Conservation (phyloP, 116 monocot species). For the Cymodocea nodosa region DNA sequence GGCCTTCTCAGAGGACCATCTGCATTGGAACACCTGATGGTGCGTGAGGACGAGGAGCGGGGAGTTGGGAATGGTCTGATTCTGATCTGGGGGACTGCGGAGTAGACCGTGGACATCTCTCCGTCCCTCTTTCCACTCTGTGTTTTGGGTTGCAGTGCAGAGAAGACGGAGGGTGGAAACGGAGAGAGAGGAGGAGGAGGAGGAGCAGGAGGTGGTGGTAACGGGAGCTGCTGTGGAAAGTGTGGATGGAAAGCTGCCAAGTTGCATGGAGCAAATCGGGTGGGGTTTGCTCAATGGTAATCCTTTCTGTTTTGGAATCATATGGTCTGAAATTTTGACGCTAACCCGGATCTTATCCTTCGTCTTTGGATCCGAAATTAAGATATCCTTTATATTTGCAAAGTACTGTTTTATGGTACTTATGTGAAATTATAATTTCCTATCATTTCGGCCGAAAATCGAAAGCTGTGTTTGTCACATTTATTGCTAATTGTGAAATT, state of each 20-base stretch:
- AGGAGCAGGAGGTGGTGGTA: no score
- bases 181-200: background rate
- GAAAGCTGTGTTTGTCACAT: no score
- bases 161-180: background rate
- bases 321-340: no score
- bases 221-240: background rate
- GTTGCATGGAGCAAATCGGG: background rate
- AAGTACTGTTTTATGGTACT: no score
- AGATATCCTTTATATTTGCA: no score
- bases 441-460: no score
- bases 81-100: background rate
- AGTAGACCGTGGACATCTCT: background rate
- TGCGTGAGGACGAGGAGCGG: background rate
- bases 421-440: no score
- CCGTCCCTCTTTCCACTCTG: background rate
- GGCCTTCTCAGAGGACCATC: constrained; percentile 8
- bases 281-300: no score
- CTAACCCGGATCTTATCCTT: no score
- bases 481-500: no score
- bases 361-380: no score
- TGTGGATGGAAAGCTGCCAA: background rate
- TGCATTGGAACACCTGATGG: constrained; percentile 5
- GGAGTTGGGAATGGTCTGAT: background rate
- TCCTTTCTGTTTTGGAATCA: no score
- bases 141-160: background rate